phyloP scores from a whole-genome alignment of 768 basidiomycete species.

The Tulasnella sp. region DNA sequence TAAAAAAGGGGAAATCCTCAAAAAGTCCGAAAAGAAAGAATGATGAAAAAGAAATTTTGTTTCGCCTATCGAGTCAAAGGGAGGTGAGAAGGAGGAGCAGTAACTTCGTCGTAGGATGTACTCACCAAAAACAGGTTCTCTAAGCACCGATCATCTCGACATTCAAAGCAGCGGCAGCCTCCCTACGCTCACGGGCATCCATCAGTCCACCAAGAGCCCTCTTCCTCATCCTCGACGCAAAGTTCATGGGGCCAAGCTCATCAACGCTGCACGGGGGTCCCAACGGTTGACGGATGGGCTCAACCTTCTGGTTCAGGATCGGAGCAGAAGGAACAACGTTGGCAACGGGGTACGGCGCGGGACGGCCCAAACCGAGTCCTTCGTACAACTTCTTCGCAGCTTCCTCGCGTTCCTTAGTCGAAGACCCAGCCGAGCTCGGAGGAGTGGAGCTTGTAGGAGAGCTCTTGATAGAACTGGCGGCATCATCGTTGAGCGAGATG shows the following conservation, averaged over 20 bases:
- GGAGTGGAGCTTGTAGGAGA: conserved; percentile 73
- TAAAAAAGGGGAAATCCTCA: neutral
- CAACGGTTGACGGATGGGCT: conserved; percentile 63
- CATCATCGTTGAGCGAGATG: neutral
- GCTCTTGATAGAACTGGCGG: conserved; percentile 30
- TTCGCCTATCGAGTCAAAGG: neutral
- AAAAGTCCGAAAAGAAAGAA: neutral
- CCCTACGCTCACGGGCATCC: conserved; percentile 72
- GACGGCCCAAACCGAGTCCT: conserved; percentile 76
- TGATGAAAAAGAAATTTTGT: neutral
- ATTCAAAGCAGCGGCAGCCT: conserved; percentile 32
- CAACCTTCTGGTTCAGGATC: conserved; percentile 28
- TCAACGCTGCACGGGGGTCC: conserved; percentile 83
- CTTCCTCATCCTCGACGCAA: conserved; percentile 75
- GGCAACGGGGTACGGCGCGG: conserved; percentile 32
- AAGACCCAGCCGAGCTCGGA: conserved; percentile 41
- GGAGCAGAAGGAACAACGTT: conserved; percentile 40
- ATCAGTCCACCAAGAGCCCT: conserved; percentile 79
- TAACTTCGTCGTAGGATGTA: neutral
- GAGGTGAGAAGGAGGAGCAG: neutral
- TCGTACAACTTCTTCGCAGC: conserved; percentile 81
- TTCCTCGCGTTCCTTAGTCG: conserved; percentile 59
- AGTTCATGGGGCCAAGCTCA: conserved; percentile 81
- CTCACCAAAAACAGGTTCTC: neutral
- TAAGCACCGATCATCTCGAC: conserved; percentile 48